A percentile compares a stretch with the other conserved stretches of the same genome.
Conservation (phyloP, 2,329 filamentous ascomycete genomes). For the Aulographum hederae region DNA sequence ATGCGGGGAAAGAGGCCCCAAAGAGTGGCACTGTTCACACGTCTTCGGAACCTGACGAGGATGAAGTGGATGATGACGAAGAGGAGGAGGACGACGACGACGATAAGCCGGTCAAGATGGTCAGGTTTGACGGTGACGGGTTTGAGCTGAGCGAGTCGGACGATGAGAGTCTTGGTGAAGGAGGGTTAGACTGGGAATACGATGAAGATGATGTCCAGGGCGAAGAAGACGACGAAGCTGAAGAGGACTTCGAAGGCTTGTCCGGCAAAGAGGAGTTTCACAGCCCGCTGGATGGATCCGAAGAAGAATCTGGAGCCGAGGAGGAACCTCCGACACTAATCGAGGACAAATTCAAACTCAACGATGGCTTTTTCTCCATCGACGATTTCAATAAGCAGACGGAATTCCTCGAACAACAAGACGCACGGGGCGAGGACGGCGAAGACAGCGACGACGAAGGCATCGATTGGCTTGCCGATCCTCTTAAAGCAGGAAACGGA, state of each 20-base stretch:
- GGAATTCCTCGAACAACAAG: constrained; percentile 74
- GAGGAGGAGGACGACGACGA: constrained; percentile 17
- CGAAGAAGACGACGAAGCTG: constrained; percentile 16
- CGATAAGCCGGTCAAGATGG: constrained; percentile 7
- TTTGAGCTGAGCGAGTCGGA: constrained; percentile 19
- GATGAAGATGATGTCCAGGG: constrained; percentile 14
- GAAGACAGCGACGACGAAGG: constrained; percentile 68
- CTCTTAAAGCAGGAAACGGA: constrained; percentile 36
- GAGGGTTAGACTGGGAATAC: constrained; percentile 7
- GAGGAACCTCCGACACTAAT: constrained; percentile 32
- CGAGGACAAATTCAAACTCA: constrained; percentile 66
- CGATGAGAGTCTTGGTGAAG: constrained; percentile 9
- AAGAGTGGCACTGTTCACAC: background rate
- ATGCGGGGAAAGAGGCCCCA: constrained; percentile 6
- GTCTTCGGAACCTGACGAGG: constrained; percentile 2
- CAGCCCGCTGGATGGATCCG: constrained; percentile 25
- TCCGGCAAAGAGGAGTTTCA: constrained; percentile 14
- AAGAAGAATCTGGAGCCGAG: constrained; percentile 25
- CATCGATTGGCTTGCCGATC: constrained; percentile 74
- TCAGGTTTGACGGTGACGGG: constrained; percentile 18
- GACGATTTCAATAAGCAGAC: constrained; percentile 94
- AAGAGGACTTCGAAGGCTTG: constrained; percentile 14
- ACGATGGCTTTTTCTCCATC: constrained; percentile 96
- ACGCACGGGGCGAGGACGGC: constrained; percentile 56
- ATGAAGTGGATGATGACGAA: constrained; percentile 7